Conservation (phyloP, 1,139 yeast genomes). For the Sugiyamaella grinbergsii region DNA sequence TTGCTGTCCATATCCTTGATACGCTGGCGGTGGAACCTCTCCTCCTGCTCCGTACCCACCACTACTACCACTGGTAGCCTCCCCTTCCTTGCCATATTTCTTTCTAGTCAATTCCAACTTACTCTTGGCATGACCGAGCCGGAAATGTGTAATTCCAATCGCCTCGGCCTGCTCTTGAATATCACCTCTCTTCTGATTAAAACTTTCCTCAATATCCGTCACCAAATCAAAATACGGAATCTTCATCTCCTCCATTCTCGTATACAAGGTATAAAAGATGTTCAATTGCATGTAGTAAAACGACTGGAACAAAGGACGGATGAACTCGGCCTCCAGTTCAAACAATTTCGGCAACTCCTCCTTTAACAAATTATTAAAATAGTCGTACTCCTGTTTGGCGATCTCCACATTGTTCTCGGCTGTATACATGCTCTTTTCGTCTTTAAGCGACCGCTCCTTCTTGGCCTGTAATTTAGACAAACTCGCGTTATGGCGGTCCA, state of each 20-base stretch:
- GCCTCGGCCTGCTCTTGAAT: conserved; percentile 87
- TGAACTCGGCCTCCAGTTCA: conserved; percentile 85
- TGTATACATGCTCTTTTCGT: conserved; percentile 84
- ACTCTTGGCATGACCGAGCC: conserved; percentile 80
- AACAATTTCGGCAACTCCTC: conserved; percentile 85
- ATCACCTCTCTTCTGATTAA: conserved; percentile 78
- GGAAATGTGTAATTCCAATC: conserved; percentile 84
- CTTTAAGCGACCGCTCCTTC: conserved; percentile 80
- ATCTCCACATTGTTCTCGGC: conserved; percentile 87
- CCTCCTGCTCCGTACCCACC: conserved; percentile 40
- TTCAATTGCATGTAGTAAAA: conserved; percentile 97
- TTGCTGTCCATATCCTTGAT: conserved; percentile 32
- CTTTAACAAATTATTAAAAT: conserved; percentile 92
- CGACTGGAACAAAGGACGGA: conserved; percentile 88
- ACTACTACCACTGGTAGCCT: conserved; percentile 40
- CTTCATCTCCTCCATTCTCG: conserved; percentile 91
- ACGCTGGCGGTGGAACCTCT: conserved; percentile 32
- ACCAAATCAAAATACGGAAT: conserved; percentile 91
- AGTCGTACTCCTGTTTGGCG: conserved; percentile 94
- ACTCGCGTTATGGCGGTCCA: conserved; percentile 78
- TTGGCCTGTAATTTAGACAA: conserved; percentile 74
- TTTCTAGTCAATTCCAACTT: conserved; percentile 81
- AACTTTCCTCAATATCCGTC: conserved; percentile 81
- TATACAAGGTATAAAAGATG: conserved; percentile 88
- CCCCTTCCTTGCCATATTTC: conserved; percentile 60